Evolutionary conservation across 805 yeast species (phyloP).

Genomic region (Lipomyces starkeyi): DNA sequence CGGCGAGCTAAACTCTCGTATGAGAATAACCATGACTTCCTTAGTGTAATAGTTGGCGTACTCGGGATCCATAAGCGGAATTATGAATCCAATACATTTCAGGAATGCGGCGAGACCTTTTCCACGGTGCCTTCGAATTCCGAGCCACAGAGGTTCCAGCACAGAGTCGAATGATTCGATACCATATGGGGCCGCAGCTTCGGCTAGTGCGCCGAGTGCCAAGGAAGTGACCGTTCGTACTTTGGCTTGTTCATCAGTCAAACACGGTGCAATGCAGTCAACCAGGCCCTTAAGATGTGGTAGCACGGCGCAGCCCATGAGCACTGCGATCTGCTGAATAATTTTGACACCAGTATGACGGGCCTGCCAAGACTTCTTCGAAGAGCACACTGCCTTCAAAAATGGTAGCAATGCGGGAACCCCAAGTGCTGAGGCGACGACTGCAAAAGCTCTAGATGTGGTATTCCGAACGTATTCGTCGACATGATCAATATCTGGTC

Average conservation of each 20-base stretch:
- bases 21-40: slow-evolving; percentile 69
- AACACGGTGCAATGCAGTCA: slow-evolving; percentile 60
- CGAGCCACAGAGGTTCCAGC: slow-evolving; percentile 80
- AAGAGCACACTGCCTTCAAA: slow-evolving; percentile 74
- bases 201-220: slow-evolving; percentile 77
- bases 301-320: slow-evolving; percentile 72
- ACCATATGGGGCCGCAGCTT: slow-evolving; percentile 84
- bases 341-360: slow-evolving; percentile 81
- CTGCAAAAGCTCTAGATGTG: slow-evolving; percentile 81
- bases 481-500: slow-evolving; percentile 80
- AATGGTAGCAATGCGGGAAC: slow-evolving; percentile 76
- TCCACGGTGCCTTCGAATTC: slow-evolving; percentile 78
- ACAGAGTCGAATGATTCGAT: slow-evolving; percentile 80
- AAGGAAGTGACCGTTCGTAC: slow-evolving; percentile 74
- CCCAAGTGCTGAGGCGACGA: slow-evolving; percentile 81
- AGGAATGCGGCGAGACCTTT: slow-evolving; percentile 75
- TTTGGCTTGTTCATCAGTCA: slow-evolving; percentile 70
- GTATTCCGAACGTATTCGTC: slow-evolving; percentile 82
- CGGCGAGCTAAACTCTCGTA: slow-evolving; percentile 77
- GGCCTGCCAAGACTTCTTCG: slow-evolving; percentile 79
- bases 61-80: slow-evolving; percentile 87
- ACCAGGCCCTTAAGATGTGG: slow-evolving; percentile 75
- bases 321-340: slow-evolving; percentile 73
- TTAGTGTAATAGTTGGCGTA: slow-evolving; percentile 77
- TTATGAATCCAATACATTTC: slow-evolving; percentile 75